Evolutionary conservation across 2,329 filamentous ascomycete genomes (phyloP), one percentile per base, ranked within the genome.

Genomic region (Aspergillus luchuensis): DNA sequence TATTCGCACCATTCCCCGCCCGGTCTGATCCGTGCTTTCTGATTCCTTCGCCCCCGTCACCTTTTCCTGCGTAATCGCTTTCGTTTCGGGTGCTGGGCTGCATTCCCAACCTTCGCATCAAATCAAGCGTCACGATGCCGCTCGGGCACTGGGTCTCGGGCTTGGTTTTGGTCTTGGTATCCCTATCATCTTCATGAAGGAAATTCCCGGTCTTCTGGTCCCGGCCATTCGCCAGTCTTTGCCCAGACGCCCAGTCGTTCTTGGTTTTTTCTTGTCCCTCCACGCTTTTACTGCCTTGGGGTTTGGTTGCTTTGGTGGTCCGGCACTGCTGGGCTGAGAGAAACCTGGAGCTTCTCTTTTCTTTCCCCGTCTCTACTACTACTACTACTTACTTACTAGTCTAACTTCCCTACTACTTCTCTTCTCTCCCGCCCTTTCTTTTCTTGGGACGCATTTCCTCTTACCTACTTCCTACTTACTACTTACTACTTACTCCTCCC

Each of bases 161-260:
- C 61, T 62, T 62, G 49, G 43, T 61, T 54, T 23, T 59, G 30
- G 63, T 66, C 62, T 64, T 65, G 58, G 51, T 59, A 57, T 52
- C 57, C 53, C 48, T 48, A 55, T 58, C 58, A 55, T 59, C 33
- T 36, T 36, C 33, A 36, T 36, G 11, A 36, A 36, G 33, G 61
- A 62, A 52, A 61, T 63, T 63, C 63, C 57, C 45, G 49, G 47
- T 21, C 55, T 36, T 53, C 39, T 59, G 41, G 41, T 45, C 41
- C 41, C 41, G 41, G 41, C 41, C 41, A 45, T 45, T 45, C 41
- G 41, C 41, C 41, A 45, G 41, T 13, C 33, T 36, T 51, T 64
- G 63, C 62, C 60, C 58, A 64, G 62, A 58, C 51, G 55, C 39
- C 58, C 19, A 21, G 17, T 57, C 30, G 7, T n/a, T 13, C 13